phyloP scores from a whole-genome alignment of 164 flowering plant genomes.

The Berberis vulgaris region DNA sequence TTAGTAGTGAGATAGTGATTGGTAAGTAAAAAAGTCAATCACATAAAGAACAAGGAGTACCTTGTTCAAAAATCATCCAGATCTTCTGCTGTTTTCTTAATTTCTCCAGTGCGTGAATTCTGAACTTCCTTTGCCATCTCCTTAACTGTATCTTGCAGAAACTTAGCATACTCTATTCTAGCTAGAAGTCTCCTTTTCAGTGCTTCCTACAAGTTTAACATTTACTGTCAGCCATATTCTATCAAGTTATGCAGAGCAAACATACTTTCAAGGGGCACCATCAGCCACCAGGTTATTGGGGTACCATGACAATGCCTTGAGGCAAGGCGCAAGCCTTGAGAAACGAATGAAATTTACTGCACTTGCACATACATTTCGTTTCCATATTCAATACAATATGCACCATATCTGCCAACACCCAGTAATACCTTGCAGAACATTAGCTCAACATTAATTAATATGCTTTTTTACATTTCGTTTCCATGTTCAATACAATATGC shows the following conservation, averaged over 20 bases:
- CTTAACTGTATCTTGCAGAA: constrained; percentile 88
- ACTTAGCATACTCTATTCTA: constrained; percentile 93
- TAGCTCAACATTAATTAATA: too few species aligned
- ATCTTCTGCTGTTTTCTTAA: constrained; percentile 88
- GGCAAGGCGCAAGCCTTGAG: neutral
- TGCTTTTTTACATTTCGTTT: too few species aligned
- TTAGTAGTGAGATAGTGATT: neutral
- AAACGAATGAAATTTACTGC: too few species aligned
- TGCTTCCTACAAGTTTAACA: constrained; percentile 55
- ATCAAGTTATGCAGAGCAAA: neutral
- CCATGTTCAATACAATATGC: too few species aligned
- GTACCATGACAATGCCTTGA: neutral
- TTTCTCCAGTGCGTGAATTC: constrained; percentile 77
- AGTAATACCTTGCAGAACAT: too few species aligned
- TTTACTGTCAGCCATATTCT: neutral
- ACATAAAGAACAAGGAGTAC: constrained; percentile 16
- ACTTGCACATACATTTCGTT: too few species aligned
- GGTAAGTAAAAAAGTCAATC: neutral
- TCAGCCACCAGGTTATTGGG: neutral
- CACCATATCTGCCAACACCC: too few species aligned
- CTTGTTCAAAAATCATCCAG: constrained; percentile 82
- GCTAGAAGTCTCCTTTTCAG: constrained; percentile 80
- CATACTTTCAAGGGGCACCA: neutral
- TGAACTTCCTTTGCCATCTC: constrained; percentile 99
- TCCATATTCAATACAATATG: too few species aligned